phyloP scores from a whole-genome alignment of 306 rosid species.

The Quercus bicolor region DNA sequence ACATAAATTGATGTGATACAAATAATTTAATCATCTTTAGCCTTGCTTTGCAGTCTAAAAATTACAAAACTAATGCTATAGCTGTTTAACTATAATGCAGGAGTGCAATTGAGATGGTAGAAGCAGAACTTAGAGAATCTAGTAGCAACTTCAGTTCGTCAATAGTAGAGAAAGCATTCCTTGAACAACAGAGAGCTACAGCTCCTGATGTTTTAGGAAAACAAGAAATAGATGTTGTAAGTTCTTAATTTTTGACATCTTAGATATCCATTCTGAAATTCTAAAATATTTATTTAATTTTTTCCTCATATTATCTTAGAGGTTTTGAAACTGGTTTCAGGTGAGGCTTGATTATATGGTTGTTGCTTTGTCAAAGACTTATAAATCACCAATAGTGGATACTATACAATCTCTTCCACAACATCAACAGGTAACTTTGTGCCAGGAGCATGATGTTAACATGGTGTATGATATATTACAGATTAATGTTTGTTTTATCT shows the following conservation, averaged over 20 bases:
- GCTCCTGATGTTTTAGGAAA: slow-evolving; percentile 25
- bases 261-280: neutral
- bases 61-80: neutral
- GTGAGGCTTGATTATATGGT: slow-evolving; percentile 88
- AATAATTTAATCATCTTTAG: neutral
- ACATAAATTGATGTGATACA: neutral
- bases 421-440: slow-evolving; percentile 81
- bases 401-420: slow-evolving; percentile 91
- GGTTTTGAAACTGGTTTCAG: slow-evolving; percentile 42
- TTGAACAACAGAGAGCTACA: slow-evolving; percentile 34
- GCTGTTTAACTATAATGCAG: slow-evolving; percentile 35
- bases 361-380: slow-evolving; percentile 77
- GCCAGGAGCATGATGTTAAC: neutral
- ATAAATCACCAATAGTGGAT: slow-evolving; percentile 73
- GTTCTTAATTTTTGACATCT: slow-evolving; percentile 15
- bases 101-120: slow-evolving; percentile 79
- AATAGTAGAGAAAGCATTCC: slow-evolving; percentile 33
- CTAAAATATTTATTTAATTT: neutral
- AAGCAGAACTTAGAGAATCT: slow-evolving; percentile 63
- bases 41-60: slow-evolving; percentile 4
- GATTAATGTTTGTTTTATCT: neutral
- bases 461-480: neutral
- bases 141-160: slow-evolving; percentile 22
- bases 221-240: slow-evolving; percentile 54
- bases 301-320: neutral